Base-by-base conservation (phyloP, 1,139 yeast genomes). In the Diutina mesorugosa region DNA sequence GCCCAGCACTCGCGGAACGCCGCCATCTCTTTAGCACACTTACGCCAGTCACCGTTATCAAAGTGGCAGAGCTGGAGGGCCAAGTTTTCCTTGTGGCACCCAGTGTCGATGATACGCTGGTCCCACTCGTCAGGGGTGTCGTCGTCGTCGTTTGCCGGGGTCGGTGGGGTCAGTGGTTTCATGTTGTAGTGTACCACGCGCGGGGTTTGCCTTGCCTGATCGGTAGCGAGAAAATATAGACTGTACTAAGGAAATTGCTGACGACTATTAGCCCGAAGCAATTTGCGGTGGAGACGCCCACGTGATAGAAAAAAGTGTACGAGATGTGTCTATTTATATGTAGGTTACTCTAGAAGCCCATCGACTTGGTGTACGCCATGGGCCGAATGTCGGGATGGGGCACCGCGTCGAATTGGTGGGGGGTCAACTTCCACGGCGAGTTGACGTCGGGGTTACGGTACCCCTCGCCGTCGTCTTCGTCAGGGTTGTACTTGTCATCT, bases 361-460 rank as follows among this genome's bases (percentile, higher is more conserved):
- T 75, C 32, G 79, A 79, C 67, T 83, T 84, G n/a, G 95, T 86
- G 67, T 91, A 91, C 1, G 96, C 96, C 99, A 93, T 93, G 55
- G 99, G 98, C 64, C 86, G 89, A 59, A 93, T 73, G 62, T 87
- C 85, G 1, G 99, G 99, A 70, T 93, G 99, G 38, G 87, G 84
- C 21, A 87, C 96, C 1, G 96, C 97, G 45, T 72, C 78, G 68
- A 89, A 91, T 2, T 81, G 81, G 60, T 78, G 77, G 56, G 76
- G 79, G 4, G 79, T 72, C 61, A 88, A 72, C 2, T 57, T 61
- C 80, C 80, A 76, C n/a, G 79, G 80, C 62, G 76, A 69, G 62
- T 76, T 76, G 5, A 62, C 57, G 59, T 76, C 79, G 2, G 67
- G 67, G 58, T 78, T 72, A 61, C 80, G 77, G 60, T 84, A 85